These are phyloP conservation scores for Leccinum fallax DNA, from an alignment of 1,284 basidiomycete genomes.

Conservation along the genomic window DNA sequence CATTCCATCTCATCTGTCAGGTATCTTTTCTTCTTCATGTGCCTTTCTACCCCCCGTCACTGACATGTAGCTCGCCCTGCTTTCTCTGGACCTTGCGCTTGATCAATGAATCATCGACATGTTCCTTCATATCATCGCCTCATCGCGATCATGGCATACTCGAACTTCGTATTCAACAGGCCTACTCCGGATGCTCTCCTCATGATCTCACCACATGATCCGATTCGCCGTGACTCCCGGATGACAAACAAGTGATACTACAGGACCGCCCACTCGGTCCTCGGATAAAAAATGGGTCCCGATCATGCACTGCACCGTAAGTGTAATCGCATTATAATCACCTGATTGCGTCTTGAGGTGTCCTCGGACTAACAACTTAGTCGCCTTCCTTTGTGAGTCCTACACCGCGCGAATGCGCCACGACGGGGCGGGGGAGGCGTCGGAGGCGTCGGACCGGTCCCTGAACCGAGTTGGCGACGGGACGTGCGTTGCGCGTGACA, in stretches of 20 bases:
- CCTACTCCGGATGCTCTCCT: background rate
- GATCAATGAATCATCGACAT: background rate
- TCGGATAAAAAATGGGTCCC: background rate
- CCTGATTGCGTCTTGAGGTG: background rate
- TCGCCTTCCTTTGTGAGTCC: background rate
- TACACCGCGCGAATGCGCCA: background rate
- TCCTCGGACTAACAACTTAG: background rate
- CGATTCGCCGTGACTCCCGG: background rate
- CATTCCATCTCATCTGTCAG: constrained; percentile 5
- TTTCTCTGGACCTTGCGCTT: background rate
- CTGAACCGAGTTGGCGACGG: background rate
- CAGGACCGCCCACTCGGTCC: background rate
- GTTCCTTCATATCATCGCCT: background rate
- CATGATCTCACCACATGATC: background rate
- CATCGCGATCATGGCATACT: background rate
- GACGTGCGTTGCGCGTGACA: background rate
- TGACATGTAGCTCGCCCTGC: background rate
- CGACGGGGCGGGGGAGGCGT: background rate
- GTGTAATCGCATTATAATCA: background rate
- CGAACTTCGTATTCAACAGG: background rate
- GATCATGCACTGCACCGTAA: background rate
- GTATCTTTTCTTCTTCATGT: background rate
- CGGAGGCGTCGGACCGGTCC: background rate
- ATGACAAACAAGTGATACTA: background rate
- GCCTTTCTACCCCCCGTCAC: background rate